Conservation (phyloP, 1,284 basidiomycete species). For the Cronartium quercuum region DNA sequence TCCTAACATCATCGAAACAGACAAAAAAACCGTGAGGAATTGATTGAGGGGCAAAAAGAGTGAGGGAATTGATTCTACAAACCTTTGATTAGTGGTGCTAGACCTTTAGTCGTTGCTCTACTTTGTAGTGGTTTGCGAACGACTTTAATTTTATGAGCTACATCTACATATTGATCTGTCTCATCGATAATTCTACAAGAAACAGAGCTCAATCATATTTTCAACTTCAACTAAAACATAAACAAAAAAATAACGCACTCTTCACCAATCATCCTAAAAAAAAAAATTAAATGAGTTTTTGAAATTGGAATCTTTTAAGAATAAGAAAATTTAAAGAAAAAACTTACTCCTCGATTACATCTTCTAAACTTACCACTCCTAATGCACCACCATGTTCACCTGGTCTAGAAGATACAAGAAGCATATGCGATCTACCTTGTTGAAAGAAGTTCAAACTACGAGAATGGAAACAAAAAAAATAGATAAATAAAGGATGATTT, state of each 20-base stretch:
- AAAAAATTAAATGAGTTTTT: not conserved
- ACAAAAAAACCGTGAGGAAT: not conserved
- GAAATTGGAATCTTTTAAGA: too few species aligned
- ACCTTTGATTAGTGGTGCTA: constrained; percentile 38
- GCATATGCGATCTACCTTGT: constrained; percentile 85
- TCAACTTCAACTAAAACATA: not conserved
- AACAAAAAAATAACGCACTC: constrained; percentile 51
- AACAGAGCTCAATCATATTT: not conserved
- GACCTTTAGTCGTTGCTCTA: constrained; percentile 13
- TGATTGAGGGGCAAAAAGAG: not conserved
- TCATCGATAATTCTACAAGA: constrained; percentile 66
- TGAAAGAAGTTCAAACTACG: constrained; percentile 55
- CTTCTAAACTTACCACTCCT: constrained; percentile 59
- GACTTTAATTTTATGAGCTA: constrained; percentile 39
- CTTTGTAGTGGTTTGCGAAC: constrained; percentile 19
- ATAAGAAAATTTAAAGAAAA: too few species aligned
- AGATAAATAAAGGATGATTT: not conserved
- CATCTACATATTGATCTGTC: constrained; percentile 74
- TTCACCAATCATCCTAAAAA: constrained; percentile 62
- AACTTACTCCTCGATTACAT: constrained; percentile 58
- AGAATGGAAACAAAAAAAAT: not conserved
- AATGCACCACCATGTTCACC: constrained; percentile 72
- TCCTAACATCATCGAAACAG: constrained; percentile 1
- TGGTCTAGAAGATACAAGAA: constrained; percentile 76
- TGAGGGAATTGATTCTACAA: not conserved